Percentiles rank a stretch among this genome's conserved stretches.
These are phyloP conservation scores for Allomyces arbusculus DNA, from an alignment of 192 early-diverging fungal species.

Conservation along the genomic window DNA sequence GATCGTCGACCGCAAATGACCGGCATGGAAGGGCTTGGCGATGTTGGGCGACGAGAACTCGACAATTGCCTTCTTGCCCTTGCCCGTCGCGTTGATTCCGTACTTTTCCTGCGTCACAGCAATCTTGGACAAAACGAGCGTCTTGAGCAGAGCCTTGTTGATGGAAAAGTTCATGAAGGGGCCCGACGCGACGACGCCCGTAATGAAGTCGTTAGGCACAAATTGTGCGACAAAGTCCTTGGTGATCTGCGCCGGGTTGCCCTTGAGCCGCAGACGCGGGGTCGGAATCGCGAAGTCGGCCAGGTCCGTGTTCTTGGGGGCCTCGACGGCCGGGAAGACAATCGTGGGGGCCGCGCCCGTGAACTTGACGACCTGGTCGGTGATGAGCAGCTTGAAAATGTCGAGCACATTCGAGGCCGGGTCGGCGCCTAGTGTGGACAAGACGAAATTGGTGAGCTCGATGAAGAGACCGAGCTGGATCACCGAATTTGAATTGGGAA, in stretches of 20 bases:
- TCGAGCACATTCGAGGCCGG: constrained; percentile 30
- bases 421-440: constrained; percentile 17
- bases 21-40: constrained; percentile 95
- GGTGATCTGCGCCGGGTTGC: constrained; percentile 43
- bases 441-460: too few relatives aligned
- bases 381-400: constrained; percentile 40
- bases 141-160: constrained; percentile 27
- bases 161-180: constrained; percentile 62
- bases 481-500: too few relatives aligned
- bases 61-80: constrained; percentile 59
- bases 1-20: constrained; percentile 92
- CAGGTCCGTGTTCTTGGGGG: constrained; percentile 32
- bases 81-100: constrained; percentile 41
- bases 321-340: constrained; percentile 33
- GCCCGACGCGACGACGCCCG: constrained; percentile 27
- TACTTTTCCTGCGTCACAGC: constrained; percentile 27
- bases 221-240: constrained; percentile 42
- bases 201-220: constrained; percentile 31
- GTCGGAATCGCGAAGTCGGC: constrained; percentile 54
- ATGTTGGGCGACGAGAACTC: constrained; percentile 96
- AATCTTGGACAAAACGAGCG: constrained; percentile 31
- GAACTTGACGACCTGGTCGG: constrained; percentile 31
- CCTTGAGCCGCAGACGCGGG: constrained; percentile 36
- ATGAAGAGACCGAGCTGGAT: too few relatives aligned
- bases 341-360: constrained; percentile 22